Percentiles rank a stretch among this genome's conserved stretches.
Conservation (phyloP, 805 yeast genomes). For the Pichia kluyveri region DNA sequence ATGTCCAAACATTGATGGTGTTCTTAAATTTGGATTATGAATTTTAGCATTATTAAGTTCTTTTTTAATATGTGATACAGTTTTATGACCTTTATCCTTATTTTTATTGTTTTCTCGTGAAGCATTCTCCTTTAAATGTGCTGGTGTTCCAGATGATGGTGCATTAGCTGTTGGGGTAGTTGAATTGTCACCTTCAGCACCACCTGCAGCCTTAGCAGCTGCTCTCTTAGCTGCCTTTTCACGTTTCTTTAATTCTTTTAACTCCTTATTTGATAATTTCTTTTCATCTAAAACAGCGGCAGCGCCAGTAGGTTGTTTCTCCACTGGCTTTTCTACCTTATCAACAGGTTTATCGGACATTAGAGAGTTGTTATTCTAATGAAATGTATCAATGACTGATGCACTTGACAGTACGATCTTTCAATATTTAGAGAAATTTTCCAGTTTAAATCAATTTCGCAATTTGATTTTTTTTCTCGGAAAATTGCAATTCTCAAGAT, state of each 20-base stretch:
- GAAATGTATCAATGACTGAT: no score
- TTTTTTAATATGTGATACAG: slow-evolving; percentile 44
- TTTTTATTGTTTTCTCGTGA: neutral
- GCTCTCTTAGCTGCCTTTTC: slow-evolving; percentile 92
- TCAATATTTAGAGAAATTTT: no score
- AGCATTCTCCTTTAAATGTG: neutral
- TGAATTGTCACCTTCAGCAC: slow-evolving; percentile 4
- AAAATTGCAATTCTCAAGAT: neutral
- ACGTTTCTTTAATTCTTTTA: slow-evolving; percentile 78
- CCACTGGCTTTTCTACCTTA: neutral
- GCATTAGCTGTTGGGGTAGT: neutral
- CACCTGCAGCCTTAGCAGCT: slow-evolving; percentile 42
- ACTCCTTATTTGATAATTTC: slow-evolving; percentile 60
- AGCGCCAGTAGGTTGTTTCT: neutral
- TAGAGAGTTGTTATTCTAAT: neutral
- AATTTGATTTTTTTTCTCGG: neutral
- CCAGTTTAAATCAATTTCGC: no score
- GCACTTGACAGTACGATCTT: no score
- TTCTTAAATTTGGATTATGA: slow-evolving; percentile 34
- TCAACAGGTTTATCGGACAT: neutral
- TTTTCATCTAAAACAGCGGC: slow-evolving; percentile 2
- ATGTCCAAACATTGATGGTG: slow-evolving; percentile 67
- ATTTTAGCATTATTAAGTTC: slow-evolving; percentile 44
- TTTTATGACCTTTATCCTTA: slow-evolving; percentile 27
- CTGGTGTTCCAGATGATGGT: no score